phyloP scores from a whole-genome alignment of 2,329 filamentous ascomycete species.

The Cryphonectria radicalis region DNA sequence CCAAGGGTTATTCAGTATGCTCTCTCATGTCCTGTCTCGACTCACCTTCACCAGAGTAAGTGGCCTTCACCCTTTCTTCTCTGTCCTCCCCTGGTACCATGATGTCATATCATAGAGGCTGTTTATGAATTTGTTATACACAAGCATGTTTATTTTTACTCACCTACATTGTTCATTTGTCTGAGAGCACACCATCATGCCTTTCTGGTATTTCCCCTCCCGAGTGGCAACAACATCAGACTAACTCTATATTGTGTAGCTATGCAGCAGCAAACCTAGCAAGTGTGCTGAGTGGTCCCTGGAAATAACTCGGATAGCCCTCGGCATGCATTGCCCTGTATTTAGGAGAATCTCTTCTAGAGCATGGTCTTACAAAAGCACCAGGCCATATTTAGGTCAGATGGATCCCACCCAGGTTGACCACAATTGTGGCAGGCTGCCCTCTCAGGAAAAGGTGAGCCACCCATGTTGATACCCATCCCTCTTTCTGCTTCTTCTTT shows the following conservation, averaged over 20 bases:
- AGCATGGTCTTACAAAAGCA: neutral
- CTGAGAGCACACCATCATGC: conserved; percentile 16
- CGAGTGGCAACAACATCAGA: neutral
- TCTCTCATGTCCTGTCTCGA: neutral
- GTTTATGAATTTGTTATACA: conserved; percentile 42
- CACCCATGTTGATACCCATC: neutral
- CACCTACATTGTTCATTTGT: conserved; percentile 26
- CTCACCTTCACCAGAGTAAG: conserved; percentile 2
- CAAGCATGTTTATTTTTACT: conserved; percentile 39
- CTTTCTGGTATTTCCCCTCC: neutral
- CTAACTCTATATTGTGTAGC: neutral
- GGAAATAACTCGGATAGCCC: neutral
- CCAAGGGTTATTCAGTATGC: neutral
- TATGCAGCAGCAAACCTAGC: neutral
- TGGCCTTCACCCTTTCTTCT: neutral
- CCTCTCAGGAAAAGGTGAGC: neutral
- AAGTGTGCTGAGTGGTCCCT: neutral
- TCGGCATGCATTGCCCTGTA: neutral
- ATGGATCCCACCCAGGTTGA: neutral
- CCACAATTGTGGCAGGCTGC: neutral
- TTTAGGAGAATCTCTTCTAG: neutral
- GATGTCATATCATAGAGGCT: conserved; percentile 43
- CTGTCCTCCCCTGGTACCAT: conserved; percentile 27
- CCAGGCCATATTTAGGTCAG: neutral
- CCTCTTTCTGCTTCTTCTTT: conserved; percentile 28